Evolutionary conservation across 139 green algal species (phyloP), one percentile per base, ranked within the genome.

Genomic region (Tetradesmus obliquus): DNA sequence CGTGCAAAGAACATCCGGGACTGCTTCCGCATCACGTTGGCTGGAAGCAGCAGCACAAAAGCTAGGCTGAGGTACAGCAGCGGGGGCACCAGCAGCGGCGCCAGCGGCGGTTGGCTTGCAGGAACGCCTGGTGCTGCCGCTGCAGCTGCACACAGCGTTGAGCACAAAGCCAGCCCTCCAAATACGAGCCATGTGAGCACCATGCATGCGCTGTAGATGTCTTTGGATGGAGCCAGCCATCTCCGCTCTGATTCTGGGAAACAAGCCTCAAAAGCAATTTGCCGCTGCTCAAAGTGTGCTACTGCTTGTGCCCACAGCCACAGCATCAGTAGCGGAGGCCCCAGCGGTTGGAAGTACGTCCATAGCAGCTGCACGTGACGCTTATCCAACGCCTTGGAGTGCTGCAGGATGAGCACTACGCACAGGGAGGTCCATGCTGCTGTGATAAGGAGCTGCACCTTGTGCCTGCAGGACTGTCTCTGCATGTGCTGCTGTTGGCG

Each of bases 241-340:
- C 81, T 72, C 62, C 94, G 92, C 24, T 97, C 94, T 6, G 91
- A 86, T 3, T 87, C 13, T 7, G 89, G 88, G 88, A 96, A 97
- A 92, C 95, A 97, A 5, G 93, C 93, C n/a, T 94, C 93, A 69
- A 97, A 97, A 10, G 88, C 82, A 3, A 97, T 89, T 57, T 81
- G n/a, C 1, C 71, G 84, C 66, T 17, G 71, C 91, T 97, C 95
- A 86, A 95, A 97, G 84, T 92, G 85, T 0, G 82, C 69, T n/a
- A 97, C 93, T 24, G 81, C 84, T 17, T 92, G 58, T 2, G 69
- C 91, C 95, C 95, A 97, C 15, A 96, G 66, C 96, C 95, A 97
- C 32, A 97, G 90, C 95, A 97, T 96, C 51, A 92, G 85, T 45
- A 97, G 82, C 72, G 95, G 84, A 22, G 94, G 93, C 5, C 95